Conservation (phyloP, 2,329 filamentous ascomycete genomes). For the Botryotinia globosa region DNA sequence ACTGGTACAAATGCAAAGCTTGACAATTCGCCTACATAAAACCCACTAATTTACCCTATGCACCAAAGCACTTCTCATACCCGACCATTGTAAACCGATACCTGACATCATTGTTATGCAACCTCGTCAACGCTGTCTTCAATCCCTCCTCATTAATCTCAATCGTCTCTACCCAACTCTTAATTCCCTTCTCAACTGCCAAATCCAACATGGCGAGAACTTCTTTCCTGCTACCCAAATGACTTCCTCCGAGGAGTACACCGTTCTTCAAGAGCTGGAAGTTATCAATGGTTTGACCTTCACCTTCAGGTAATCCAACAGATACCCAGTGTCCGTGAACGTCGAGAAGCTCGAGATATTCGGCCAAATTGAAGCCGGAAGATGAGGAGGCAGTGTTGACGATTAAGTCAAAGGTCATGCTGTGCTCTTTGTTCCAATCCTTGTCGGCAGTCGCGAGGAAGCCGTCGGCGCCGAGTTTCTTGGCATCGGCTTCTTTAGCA, state of each 20-base stretch:
- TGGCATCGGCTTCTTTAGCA: slow-evolving; percentile 58
- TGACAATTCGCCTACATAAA: neutral
- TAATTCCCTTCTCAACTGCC: slow-evolving; percentile 65
- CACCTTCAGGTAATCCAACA: slow-evolving; percentile 76
- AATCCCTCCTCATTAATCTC: slow-evolving; percentile 68
- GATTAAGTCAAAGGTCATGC: slow-evolving; percentile 71
- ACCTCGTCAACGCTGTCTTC: slow-evolving; percentile 65
- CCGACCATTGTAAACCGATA: slow-evolving; percentile 71
- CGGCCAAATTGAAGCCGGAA: slow-evolving; percentile 62
- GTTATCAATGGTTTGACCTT: slow-evolving; percentile 66
- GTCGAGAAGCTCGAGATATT: slow-evolving; percentile 77
- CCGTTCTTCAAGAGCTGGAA: slow-evolving; percentile 76
- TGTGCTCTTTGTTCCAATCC: slow-evolving; percentile 55
- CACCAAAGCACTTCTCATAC: slow-evolving; percentile 63
- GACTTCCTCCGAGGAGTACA: slow-evolving; percentile 66
- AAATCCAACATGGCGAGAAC: slow-evolving; percentile 70
- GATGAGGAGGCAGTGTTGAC: slow-evolving; percentile 71
- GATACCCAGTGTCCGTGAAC: slow-evolving; percentile 78
- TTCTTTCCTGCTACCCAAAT: slow-evolving; percentile 68
- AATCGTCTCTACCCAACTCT: slow-evolving; percentile 70
- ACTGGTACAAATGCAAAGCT: neutral
- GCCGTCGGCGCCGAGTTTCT: slow-evolving; percentile 58
- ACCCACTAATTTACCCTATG: neutral
- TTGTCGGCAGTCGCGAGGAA: slow-evolving; percentile 58
- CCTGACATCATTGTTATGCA: slow-evolving; percentile 68